Base-by-base conservation (phyloP, 352 stramenopile genomes). In the Aphanomyces stellatus region DNA sequence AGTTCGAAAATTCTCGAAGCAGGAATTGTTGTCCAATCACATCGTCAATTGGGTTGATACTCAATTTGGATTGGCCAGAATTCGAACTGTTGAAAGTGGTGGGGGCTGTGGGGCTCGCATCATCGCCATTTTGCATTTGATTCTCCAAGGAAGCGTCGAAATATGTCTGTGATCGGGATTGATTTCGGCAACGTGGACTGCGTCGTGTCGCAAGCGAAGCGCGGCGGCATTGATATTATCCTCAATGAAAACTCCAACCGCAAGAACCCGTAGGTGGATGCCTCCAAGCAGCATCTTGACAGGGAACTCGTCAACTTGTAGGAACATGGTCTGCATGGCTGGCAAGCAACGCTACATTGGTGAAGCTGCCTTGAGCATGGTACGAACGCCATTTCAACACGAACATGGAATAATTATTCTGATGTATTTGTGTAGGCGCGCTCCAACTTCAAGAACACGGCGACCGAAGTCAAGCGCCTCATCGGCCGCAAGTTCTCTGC, bases 161-260 rank as follows among this genome's bases (percentile, higher is more conserved):
- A 22, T 69, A 99, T 98, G 94, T 98, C 93, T 69, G 96, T 98
- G 66, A 96, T 98, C 74, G 96, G 96, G 69, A 81, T 99, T 69
- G 96, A 99, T 81, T 97, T 99, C 73, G 96, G 96, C 65, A 97
- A 97, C 76, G 84, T 96, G 64, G 94, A 98, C 75, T 96, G 91
- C 76, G 88, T 98, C 41, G 98, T 99, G 65, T 95, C 91, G 53
- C 91, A 98, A 72, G 96, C 95, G 62, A 97, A 97, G 71, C 87
- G 96, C 71, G 96, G 96, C 73, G 97, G 96, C 72, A 97, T 99
- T 62, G 96, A 99, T 81, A 98, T 99, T 55, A 97, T 99, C 85
- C 82, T 99, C 34, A 99, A 99, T 88, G 97, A 99, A 73, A 98
- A 97, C 77, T 99, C 93, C 53, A 98, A 99, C 79, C 86, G 97